Base-by-base conservation (phyloP, 83 land plant species). In the Picea abies region DNA sequence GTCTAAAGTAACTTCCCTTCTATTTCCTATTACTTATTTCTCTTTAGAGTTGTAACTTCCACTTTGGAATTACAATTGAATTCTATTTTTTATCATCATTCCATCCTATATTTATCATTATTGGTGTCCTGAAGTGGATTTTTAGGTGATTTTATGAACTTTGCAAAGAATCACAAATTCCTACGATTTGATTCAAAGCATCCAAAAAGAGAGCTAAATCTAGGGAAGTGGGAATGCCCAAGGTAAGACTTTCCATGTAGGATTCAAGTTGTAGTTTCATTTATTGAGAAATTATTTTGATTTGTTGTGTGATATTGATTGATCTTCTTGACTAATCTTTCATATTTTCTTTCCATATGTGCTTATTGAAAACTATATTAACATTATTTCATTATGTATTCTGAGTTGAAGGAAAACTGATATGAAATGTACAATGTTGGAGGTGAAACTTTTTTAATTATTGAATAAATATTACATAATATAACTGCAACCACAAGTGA, bases 101-200 rank as follows among this genome's bases (percentile, higher is more conserved):
- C 44, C 23, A 20, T 39, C 52, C 23, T 72, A 72, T 39, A 8
- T 41, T 20, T 67, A 60, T 58, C 23, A 52, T 78, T 14, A 4
- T 62, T 60, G 26, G 60, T 60, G 52, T 29, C 5, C 12, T 56
- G 1, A 35, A 78, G 1, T 29, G 63, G 26, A 60, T 60, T 20
- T 16, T 60, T 82, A 96, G 98, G 81, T 96, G 88, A 88, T 81
- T 96, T 91, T 80, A 77, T 90, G 75, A 96, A 96, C 66, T 96
- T 96, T 91, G 86, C 89, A 1, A 88, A 87, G 85, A 96, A 96
- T 69, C 81, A 86, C 8, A 89, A 87, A 84, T 96, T 93, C 83
- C 90, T 95, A 81, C 85, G 87, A 35, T 96, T 96, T 83, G 80
- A 91, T 80, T 82, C 68, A 29, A 58, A 86, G 22, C 86, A 60